Conservation (phyloP, 2,329 filamentous ascomycete species). For the Xylaria multiplex region DNA sequence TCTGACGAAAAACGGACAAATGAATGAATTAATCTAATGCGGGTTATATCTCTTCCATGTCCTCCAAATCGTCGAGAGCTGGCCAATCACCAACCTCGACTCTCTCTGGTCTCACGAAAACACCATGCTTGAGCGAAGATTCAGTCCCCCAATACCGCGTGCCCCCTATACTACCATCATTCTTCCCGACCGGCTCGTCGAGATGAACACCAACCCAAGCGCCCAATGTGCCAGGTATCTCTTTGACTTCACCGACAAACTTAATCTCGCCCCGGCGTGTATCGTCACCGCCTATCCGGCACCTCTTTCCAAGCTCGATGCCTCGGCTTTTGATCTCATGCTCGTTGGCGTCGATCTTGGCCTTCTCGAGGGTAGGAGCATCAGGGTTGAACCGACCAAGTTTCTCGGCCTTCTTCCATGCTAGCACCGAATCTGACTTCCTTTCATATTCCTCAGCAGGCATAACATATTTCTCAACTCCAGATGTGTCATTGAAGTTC, state of each 20-base stretch:
- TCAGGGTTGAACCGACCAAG: conserved; percentile 95
- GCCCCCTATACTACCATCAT: conserved; percentile 77
- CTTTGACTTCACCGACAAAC: conserved; percentile 78
- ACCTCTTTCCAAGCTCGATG: conserved; percentile 71
- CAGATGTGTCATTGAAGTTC: conserved; percentile 83
- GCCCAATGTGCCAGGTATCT: conserved; percentile 73
- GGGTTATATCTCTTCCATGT: conserved; percentile 76
- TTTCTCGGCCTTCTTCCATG: conserved; percentile 95
- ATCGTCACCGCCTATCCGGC: conserved; percentile 74
- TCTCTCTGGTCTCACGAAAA: conserved; percentile 81
- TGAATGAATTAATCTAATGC: conserved; percentile 27
- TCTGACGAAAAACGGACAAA: neutral
- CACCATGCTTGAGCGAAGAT: conserved; percentile 74
- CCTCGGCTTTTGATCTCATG: conserved; percentile 76
- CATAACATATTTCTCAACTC: conserved; percentile 90
- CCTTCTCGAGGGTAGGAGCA: conserved; percentile 77
- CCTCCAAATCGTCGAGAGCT: conserved; percentile 76
- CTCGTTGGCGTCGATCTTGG: conserved; percentile 74
- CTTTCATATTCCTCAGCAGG: conserved; percentile 86
- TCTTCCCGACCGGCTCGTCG: conserved; percentile 84
- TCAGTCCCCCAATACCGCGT: conserved; percentile 76
- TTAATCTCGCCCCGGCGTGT: conserved; percentile 73
- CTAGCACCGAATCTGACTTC: conserved; percentile 86
- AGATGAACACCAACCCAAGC: conserved; percentile 79
- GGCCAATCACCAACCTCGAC: conserved; percentile 81